Evolutionary conservation across 805 yeast species (phyloP), one percentile per base, ranked within the genome.

Genomic region (Wickerhamiella azyma): DNA sequence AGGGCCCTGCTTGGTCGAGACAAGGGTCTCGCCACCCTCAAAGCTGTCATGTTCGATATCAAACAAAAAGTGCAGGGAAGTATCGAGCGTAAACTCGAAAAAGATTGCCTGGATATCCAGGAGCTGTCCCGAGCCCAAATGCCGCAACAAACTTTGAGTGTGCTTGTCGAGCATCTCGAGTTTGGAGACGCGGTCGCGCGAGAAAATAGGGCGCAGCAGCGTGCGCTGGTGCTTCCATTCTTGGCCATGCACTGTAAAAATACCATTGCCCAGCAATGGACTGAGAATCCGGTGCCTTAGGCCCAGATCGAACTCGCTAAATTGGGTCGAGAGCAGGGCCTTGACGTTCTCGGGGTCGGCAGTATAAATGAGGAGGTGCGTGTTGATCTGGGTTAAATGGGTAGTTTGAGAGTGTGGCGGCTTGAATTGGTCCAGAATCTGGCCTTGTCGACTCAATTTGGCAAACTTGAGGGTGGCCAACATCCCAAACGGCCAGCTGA

Each of bases 61-160:
- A 48, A 62, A 59, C 40, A 62, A 48, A 41, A 59, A 61, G 47
- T 74, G 75, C 49, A 89, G n/a, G n/a, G 96, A 94, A 36, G 55
- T 54, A 30, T 55, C 59, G 48, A 59, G 47, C 7, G 65, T 62
- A 39, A 62, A 45, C 30, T 51, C 45, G 46, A 52, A 58, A 47
- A 60, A 56, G 19, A 56, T 47, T 30, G 45, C 53, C 41, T 59
- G 64, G 21, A 58, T 48, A 18, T 62, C 64, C 35, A 60, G 44
- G 5, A 9, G 16, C 14, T 33, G 37, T 19, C n/a, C 16, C 1
- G 28, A 11, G 40, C n/a, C 17, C 17, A 30, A 26, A 7, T 41
- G 32, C 33, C 11, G 9, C 10, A 35, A 13, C 2, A 46, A n/a
- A 6, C 26, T 11, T 28, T 40, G 38, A 11, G 41, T 26, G 47